A percentile compares a stretch with the other conserved stretches of the same genome.
phyloP scores from a whole-genome alignment of 2,329 filamentous ascomycete genomes.

The Didymella segeticola region DNA sequence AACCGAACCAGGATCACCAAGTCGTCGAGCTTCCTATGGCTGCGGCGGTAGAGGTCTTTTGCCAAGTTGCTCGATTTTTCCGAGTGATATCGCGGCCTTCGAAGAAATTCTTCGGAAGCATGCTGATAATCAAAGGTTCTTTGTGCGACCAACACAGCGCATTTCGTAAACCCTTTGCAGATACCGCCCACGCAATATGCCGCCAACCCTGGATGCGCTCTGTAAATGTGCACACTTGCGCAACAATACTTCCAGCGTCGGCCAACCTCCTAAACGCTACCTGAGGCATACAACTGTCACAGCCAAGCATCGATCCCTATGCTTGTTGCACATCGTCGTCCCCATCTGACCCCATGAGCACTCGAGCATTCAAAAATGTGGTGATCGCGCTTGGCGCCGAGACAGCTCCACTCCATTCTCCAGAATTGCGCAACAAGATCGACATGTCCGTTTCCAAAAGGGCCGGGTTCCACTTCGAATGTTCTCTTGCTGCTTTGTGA shows the following conservation, averaged over 20 bases:
- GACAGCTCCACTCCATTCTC: conserved; percentile 18
- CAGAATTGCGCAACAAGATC: conserved; percentile 17
- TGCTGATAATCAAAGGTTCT: not conserved
- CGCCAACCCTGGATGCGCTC: not conserved
- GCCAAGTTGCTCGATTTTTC: not conserved
- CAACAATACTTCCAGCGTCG: not conserved
- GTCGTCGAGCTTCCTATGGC: not conserved
- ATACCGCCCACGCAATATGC: not conserved
- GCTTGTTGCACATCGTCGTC: conserved; percentile 10
- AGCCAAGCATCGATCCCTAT: conserved; percentile 12
- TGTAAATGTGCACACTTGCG: not conserved
- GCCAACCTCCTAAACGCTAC: conserved; percentile 1
- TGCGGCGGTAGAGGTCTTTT: not conserved
- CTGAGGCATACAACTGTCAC: conserved; percentile 11
- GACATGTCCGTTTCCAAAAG: conserved; percentile 14
- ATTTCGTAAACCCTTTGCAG: not conserved
- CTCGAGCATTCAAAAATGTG: conserved; percentile 15
- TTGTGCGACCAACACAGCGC: not conserved
- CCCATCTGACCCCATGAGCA: conserved; percentile 7
- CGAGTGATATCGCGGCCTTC: not conserved
- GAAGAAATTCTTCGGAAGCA: not conserved
- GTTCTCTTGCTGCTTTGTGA: conserved; percentile 10
- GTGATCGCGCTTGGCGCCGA: conserved; percentile 21
- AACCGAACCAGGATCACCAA: conserved; percentile 1
- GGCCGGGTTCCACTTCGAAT: conserved; percentile 10